A percentile compares a stretch with the other conserved stretches of the same genome.
These are phyloP conservation scores for Hevea brasiliensis DNA, from an alignment of 345 rosid genomes.

Conservation along the genomic window DNA sequence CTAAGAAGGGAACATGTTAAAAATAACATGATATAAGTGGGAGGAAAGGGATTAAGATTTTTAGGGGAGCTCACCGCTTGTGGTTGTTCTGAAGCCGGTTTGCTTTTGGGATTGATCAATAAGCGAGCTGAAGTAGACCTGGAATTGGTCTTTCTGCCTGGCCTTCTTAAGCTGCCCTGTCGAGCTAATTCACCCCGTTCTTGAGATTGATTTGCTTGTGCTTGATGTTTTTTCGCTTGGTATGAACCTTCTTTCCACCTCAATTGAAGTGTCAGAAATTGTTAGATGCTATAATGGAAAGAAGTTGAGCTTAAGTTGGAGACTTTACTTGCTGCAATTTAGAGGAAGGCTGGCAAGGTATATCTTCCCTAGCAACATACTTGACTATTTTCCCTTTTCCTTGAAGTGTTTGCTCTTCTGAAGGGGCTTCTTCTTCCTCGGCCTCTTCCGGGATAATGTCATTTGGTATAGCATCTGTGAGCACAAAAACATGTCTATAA, in stretches of 20 bases:
- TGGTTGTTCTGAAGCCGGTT: neutral
- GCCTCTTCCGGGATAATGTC: neutral
- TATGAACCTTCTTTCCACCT: neutral
- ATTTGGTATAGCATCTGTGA: neutral
- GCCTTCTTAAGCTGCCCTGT: neutral
- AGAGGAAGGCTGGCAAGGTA: neutral
- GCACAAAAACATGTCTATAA: too few species aligned
- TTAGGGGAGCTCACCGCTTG: too few species aligned
- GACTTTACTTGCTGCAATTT: neutral
- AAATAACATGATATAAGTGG: too few species aligned
- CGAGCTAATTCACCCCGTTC: too few species aligned
- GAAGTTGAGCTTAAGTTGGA: neutral
- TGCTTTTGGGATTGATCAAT: neutral
- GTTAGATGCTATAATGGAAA: neutral
- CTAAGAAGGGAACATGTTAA: too few species aligned
- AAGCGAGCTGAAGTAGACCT: neutral
- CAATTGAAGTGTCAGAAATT: neutral
- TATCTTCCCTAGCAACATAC: neutral
- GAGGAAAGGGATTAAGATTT: too few species aligned
- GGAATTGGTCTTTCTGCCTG: neutral
- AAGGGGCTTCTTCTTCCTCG: neutral
- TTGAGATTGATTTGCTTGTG: neutral
- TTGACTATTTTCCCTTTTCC: neutral
- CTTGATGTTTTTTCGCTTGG: neutral
- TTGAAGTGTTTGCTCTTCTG: neutral